phyloP scores from a whole-genome alignment of 108 stramenopile species.

The Cyclotella cryptica region DNA sequence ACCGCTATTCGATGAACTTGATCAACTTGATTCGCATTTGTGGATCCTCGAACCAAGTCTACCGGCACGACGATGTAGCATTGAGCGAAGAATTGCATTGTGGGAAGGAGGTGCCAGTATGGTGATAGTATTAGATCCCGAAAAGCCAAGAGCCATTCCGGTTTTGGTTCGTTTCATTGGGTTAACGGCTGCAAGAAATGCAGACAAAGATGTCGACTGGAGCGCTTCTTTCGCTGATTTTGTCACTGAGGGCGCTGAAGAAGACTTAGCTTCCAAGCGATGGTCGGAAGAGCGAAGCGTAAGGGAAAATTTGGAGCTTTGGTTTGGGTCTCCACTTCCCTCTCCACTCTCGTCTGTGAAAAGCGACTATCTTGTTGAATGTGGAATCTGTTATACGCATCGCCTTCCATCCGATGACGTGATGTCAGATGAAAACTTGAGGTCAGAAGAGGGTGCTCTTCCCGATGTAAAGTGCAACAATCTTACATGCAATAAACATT shows the following conservation, averaged over 20 bases:
- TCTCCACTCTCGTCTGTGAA: constrained; percentile 60
- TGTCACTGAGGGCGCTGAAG: constrained; percentile 9
- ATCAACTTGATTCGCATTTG: constrained; percentile 52
- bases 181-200: constrained; percentile 30
- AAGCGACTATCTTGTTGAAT: constrained; percentile 68
- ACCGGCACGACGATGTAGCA: constrained; percentile 44
- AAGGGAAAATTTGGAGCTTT: constrained; percentile 61
- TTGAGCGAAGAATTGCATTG: constrained; percentile 56
- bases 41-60: constrained; percentile 58
- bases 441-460: constrained; percentile 42
- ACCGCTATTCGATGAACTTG: constrained; percentile 54
- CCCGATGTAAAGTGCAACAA: constrained; percentile 72
- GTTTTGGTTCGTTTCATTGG: constrained; percentile 54
- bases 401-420: constrained; percentile 50
- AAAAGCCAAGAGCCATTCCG: constrained; percentile 46
- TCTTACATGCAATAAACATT: constrained; percentile 59
- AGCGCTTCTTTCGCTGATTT: constrained; percentile 48
- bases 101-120: constrained; percentile 59
- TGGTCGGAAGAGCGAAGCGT: constrained; percentile 59
- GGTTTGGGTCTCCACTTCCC: constrained; percentile 62
- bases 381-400: constrained; percentile 79
- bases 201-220: constrained; percentile 42
- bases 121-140: constrained; percentile 55
- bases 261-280: background rate
- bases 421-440: constrained; percentile 13